phyloP scores from a whole-genome alignment of 2,329 filamentous ascomycete genomes.

The Cladosporium phlei region DNA sequence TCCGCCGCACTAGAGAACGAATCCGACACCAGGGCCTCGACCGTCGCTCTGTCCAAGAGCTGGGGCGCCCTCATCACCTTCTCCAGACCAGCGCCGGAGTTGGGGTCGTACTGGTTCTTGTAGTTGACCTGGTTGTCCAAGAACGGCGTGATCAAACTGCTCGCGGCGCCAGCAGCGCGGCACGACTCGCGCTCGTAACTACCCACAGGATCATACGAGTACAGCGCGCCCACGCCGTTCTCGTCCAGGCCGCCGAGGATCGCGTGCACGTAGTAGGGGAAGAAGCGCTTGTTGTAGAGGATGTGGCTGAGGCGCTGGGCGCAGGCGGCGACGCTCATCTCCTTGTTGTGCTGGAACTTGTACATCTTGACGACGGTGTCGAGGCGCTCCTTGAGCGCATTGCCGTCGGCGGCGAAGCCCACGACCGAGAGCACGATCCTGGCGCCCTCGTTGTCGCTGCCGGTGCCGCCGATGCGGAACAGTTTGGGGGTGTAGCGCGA shows the following conservation, averaged over 20 bases:
- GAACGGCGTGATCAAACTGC: slow-evolving; percentile 97
- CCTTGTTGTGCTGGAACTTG: slow-evolving; percentile 94
- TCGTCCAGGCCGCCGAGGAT: slow-evolving; percentile 94
- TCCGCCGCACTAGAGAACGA: slow-evolving; percentile 97
- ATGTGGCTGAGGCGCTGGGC: slow-evolving; percentile 93
- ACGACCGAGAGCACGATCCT: slow-evolving; percentile 89
- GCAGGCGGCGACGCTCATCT: slow-evolving; percentile 90
- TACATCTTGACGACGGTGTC: slow-evolving; percentile 98
- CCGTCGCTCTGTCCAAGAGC: slow-evolving; percentile 66
- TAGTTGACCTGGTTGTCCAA: slow-evolving; percentile 99
- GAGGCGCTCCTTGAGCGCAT: slow-evolving; percentile 87
- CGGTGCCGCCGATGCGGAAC: slow-evolving; percentile 92
- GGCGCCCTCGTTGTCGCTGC: slow-evolving; percentile 75
- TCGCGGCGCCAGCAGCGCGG: slow-evolving; percentile 83
- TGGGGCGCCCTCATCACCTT: slow-evolving; percentile 65
- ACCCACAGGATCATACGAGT: slow-evolving; percentile 96
- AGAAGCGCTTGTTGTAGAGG: slow-evolving; percentile 95
- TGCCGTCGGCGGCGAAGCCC: slow-evolving; percentile 90
- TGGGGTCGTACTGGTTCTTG: slow-evolving; percentile 95
- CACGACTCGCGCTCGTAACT: slow-evolving; percentile 97
- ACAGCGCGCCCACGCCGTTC: slow-evolving; percentile 87
- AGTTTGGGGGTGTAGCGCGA: slow-evolving; percentile 91
- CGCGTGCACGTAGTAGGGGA: slow-evolving; percentile 95
- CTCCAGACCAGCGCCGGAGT: slow-evolving; percentile 76
- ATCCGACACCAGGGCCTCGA: slow-evolving; percentile 88